Conservation (phyloP, 208 protist genomes). For the Wallacemonas rigidus region DNA sequence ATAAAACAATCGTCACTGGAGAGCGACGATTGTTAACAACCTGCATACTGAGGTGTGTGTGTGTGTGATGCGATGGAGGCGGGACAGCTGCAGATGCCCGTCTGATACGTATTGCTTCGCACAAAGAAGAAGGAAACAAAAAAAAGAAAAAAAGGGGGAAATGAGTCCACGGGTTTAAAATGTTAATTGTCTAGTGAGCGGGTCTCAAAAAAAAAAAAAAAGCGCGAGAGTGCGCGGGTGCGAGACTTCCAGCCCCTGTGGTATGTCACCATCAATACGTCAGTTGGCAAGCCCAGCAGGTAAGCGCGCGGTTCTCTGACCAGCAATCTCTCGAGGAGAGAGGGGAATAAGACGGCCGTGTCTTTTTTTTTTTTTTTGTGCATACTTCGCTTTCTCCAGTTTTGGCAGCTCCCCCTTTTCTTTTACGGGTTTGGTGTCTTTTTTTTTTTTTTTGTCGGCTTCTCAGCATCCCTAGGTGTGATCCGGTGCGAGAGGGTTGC, state of each 20-base stretch:
- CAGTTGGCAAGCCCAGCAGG: too few relatives aligned
- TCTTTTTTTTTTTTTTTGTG: not conserved
- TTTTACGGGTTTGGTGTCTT: not conserved
- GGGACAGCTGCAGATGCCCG: too few relatives aligned
- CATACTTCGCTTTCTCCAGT: not conserved
- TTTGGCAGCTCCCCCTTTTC: not conserved
- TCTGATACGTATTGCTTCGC: too few relatives aligned
- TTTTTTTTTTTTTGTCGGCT: too few relatives aligned
- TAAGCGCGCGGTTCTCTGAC: too few relatives aligned
- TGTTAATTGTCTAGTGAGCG: not conserved
- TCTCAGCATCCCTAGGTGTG: not conserved
- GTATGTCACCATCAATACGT: too few relatives aligned
- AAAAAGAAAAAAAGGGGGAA: not conserved
- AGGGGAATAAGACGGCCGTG: not conserved
- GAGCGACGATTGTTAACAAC: too few relatives aligned
- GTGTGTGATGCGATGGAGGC: too few relatives aligned
- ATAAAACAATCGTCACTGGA: too few relatives aligned
- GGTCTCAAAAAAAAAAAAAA: not conserved
- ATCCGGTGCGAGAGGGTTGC: constrained; percentile 2
- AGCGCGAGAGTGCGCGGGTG: not conserved
- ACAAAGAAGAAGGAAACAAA: constrained; percentile 12
- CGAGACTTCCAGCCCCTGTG: too few relatives aligned
- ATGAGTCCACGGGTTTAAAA: not conserved
- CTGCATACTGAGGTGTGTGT: too few relatives aligned
- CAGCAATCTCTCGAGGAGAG: too few relatives aligned